Base-by-base conservation (phyloP, 2,329 filamentous ascomycete species). In the Xylariaceae sp. region DNA sequence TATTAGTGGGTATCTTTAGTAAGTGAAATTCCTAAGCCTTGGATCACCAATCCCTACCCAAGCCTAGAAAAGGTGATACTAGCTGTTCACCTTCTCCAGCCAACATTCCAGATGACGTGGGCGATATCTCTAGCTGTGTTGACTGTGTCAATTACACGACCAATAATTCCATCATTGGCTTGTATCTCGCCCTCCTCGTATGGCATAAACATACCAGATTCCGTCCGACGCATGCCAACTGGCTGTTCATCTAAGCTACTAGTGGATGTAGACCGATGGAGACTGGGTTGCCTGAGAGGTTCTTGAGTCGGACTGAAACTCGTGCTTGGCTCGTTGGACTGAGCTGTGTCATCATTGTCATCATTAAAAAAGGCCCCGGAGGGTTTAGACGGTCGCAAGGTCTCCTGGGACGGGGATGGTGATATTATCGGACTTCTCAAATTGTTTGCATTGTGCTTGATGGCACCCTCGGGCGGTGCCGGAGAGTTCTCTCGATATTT, bases 181-280 rank as follows among this genome's bases (percentile, higher is more conserved):
- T 72, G 79, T 68, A 72, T 77, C 60, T 91, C 89, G 55, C 85
- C 85, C 63, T 92, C 88, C 63, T 92, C 89, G 63, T 87, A 88
- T 6, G 91, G 90, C 88, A 95, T 92, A 65, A 96, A 88, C 90
- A 96, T 95, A 62, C 91, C 92, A 32, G 91, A 94, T 44, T 85
- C 79, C 16, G 91, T 95, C 62, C 92, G 82, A 58, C 87, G 85
- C 78, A 95, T 86, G 46, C 86, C 86, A 15, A 73, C 76, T 36
- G 79, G 75, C 54, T 83, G 79, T 16, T 75, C 76, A n/a, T 68
- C 71, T n/a, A 82, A 70, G 56, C 75, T 79, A 65, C 70, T 70
- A 33, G 76, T 72, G 20, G 81, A 81, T n/a, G 73, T 65, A 16
- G 80, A 77, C 52, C 78, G 75, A 30, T 75, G 74, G n/a, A 80